Base-by-base conservation (phyloP, 768 basidiomycete genomes). In the Cantharellus anzutake region DNA sequence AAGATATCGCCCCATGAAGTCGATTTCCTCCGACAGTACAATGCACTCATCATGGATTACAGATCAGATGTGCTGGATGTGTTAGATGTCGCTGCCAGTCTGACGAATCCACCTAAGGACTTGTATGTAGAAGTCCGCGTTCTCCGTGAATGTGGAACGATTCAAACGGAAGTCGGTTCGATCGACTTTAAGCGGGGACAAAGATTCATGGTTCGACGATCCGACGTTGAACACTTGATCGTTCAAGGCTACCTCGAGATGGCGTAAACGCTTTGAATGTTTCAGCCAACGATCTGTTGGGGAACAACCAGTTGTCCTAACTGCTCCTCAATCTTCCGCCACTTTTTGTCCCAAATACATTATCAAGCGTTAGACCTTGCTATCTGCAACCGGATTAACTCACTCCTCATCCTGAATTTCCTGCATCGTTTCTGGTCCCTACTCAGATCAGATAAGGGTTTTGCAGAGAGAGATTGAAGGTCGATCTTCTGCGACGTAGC, bases 201-300 rank as follows among this genome's bases (percentile, higher is more conserved):
- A 70, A 73, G 94, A 63, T 94, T 88, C 66, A 82, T 92, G 76
- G 83, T 97, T 57, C 75, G 87, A 42, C 74, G 89, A 64, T 79
- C 86, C 4, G 90, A 93, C 68, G 83, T 99, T 62, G 96, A 99
- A 69, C 84, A 93, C 69, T 76, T 98, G 65, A 89, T 98, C 65
- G 82, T 93, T 1, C 87, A 92, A 67, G 93, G 93, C 3, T 94
- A 84, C 70, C 73, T 99, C 64, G 88, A 97, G 73, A 57, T 55
- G 44, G 29, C 29, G 44, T 48, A 11, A 11, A 48, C 29, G 44
- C 44, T 48, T 48, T 11, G 44, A 29, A 48, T 11, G 29, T 48
- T 48, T 48, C 29, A 48, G 11, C 44, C 29, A 11, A 11, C 11
- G 44, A 11, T 11, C 44, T 48, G 44, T 11, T 11, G 44, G 11